Percentiles rank a stretch among this genome's conserved stretches.
phyloP scores from a whole-genome alignment of 2,329 filamentous ascomycete species.

The Colletotrichum tamarilloi region DNA sequence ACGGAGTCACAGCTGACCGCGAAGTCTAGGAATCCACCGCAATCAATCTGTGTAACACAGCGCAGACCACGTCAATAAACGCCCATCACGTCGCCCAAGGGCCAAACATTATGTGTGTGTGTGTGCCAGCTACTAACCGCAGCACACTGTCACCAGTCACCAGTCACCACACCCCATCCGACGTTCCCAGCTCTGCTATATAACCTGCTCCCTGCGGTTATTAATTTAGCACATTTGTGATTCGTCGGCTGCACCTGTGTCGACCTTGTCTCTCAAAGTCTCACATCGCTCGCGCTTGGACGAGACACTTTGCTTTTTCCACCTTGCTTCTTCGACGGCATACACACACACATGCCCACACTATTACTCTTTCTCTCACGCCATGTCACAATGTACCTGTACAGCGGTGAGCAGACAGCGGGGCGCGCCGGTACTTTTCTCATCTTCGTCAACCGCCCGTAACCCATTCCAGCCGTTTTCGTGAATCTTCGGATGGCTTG shows the following conservation, averaged over 20 bases:
- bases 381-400: conserved; percentile 21
- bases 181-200: background rate
- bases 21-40: conserved; percentile 22
- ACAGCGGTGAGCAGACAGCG: conserved; percentile 26
- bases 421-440: conserved; percentile 7
- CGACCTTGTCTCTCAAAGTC: conserved; percentile 26
- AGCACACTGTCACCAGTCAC: too few relatives aligned
- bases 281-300: conserved; percentile 24
- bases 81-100: conserved; percentile 2
- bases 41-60: conserved; percentile 27
- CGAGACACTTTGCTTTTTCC: conserved; percentile 26
- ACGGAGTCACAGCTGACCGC: conserved; percentile 11
- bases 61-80: conserved; percentile 24
- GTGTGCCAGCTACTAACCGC: too few relatives aligned
- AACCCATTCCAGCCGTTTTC: conserved; percentile 21
- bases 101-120: background rate
- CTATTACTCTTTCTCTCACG: background rate
- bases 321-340: conserved; percentile 25
- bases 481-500: background rate
- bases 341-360: background rate
- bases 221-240: conserved; percentile 11
- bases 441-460: conserved; percentile 15
- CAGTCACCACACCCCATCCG: background rate
- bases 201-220: conserved; percentile 23
- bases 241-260: conserved; percentile 29